A percentile compares a stretch with the other conserved stretches of the same genome.
These are phyloP conservation scores for Ligustrum vulgare DNA, from an alignment of 257 asterid species.

Conservation along the genomic window DNA sequence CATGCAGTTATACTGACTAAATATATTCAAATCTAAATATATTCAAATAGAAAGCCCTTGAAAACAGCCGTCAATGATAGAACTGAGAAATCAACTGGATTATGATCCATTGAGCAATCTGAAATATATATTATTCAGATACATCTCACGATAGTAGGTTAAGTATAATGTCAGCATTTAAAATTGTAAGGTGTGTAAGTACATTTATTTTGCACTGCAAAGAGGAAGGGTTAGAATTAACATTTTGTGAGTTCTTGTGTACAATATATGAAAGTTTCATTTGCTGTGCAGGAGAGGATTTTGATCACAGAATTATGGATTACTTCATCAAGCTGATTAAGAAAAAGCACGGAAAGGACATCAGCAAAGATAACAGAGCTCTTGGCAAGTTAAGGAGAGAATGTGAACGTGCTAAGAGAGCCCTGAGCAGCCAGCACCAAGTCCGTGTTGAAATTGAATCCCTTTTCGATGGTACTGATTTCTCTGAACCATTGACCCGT, in stretches of 20 bases:
- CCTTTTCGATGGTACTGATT: slow-evolving; percentile 79
- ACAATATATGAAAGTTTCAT: background rate
- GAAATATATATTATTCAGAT: background rate
- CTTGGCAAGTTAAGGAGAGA: slow-evolving; percentile 94
- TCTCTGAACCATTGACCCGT: slow-evolving; percentile 93
- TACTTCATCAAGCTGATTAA: slow-evolving; percentile 93
- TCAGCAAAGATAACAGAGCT: slow-evolving; percentile 95
- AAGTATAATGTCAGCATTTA: background rate
- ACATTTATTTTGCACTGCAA: background rate
- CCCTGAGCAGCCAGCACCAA: slow-evolving; percentile 97
- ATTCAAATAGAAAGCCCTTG: background rate
- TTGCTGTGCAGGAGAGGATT: slow-evolving; percentile 78
- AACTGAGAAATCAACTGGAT: background rate
- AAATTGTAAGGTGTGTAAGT: background rate
- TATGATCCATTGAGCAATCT: background rate
- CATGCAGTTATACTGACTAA: background rate
- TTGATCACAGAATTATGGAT: slow-evolving; percentile 95
- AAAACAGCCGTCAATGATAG: background rate
- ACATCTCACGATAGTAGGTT: background rate
- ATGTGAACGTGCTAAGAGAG: slow-evolving; percentile 89
- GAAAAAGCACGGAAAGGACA: slow-evolving; percentile 96
- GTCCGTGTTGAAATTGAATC: slow-evolving; percentile 97
- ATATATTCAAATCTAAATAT: background rate
- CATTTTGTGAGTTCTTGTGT: background rate
- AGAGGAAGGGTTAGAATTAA: slow-evolving; percentile 11